Evolutionary conservation across 2,329 filamentous ascomycete species (phyloP).

Genomic region (Pseudocercospora musae): DNA sequence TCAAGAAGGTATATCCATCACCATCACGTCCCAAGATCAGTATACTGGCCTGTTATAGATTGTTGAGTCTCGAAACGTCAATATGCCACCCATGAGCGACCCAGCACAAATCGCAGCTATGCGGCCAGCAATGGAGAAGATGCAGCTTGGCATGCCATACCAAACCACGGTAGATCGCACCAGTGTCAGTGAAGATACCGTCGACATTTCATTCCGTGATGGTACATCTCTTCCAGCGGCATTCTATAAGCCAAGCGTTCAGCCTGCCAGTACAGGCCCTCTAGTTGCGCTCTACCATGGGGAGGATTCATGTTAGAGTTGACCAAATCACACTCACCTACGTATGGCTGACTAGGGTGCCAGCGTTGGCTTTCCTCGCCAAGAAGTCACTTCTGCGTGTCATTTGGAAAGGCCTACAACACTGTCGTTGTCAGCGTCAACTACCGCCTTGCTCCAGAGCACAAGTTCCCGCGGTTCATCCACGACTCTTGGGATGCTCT

Average conservation of each 20-base stretch:
- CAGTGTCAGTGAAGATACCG: neutral
- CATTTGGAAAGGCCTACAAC: constrained; percentile 47
- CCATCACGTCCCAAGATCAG: neutral
- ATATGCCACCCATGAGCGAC: neutral
- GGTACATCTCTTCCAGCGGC: constrained; percentile 1
- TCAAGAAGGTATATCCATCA: neutral
- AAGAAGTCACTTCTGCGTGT: constrained; percentile 5
- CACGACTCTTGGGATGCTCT: constrained; percentile 63
- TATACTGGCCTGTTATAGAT: neutral
- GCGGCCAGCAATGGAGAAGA: neutral
- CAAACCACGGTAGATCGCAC: constrained; percentile 1
- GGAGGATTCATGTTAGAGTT: constrained; percentile 33
- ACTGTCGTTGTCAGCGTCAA: constrained; percentile 60
- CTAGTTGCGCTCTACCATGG: constrained; percentile 43
- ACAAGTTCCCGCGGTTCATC: constrained; percentile 59
- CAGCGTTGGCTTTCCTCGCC: constrained; percentile 7
- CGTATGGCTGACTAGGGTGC: neutral
- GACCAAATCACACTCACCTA: no score
- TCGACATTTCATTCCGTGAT: neutral
- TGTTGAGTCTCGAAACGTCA: neutral
- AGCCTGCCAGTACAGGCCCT: constrained; percentile 16
- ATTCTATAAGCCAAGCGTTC: constrained; percentile 5
- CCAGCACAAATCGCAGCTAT: constrained; percentile 1
- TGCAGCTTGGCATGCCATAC: constrained; percentile 4
- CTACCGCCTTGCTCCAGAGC: constrained; percentile 59